phyloP scores from a whole-genome alignment of 306 rosid species.

The Vigna mungo region DNA sequence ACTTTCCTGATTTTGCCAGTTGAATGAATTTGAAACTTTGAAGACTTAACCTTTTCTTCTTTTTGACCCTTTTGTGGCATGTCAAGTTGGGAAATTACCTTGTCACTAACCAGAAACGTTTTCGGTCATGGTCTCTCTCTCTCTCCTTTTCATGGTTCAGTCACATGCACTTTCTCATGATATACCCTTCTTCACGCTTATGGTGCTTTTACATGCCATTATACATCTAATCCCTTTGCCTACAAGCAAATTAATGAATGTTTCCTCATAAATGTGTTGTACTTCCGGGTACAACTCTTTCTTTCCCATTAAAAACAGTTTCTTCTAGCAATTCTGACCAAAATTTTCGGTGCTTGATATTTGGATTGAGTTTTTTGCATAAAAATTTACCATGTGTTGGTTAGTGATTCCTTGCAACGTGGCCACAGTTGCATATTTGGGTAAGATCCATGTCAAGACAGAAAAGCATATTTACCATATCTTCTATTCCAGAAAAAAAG shows the following conservation, averaged over 20 bases:
- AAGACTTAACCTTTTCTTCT: conserved; percentile 17
- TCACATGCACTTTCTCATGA: conserved; percentile 46
- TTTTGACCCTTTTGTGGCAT: conserved; percentile 27
- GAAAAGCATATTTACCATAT: conserved; percentile 43
- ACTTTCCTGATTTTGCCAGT: conserved; percentile 36
- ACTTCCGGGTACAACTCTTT: conserved; percentile 34
- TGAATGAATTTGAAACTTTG: conserved; percentile 31
- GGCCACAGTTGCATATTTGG: conserved; percentile 18
- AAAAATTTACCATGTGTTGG: conserved; percentile 3
- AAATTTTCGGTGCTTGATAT: conserved; percentile 2
- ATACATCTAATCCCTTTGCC: conserved; percentile 15
- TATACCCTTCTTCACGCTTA: conserved; percentile 36
- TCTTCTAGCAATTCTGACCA: not conserved
- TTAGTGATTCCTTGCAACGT: conserved; percentile 25
- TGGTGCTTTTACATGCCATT: conserved; percentile 26
- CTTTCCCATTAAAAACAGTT: conserved; percentile 9
- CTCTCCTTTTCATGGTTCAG: conserved; percentile 39
- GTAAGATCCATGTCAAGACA: conserved; percentile 37
- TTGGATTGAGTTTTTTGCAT: conserved; percentile 12
- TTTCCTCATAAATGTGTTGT: conserved; percentile 32
- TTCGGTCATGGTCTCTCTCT: not conserved
- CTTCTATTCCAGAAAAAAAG: conserved; percentile 13
- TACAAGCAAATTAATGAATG: not conserved
- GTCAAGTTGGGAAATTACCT: not conserved
- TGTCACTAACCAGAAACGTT: conserved; percentile 36